Conservation (phyloP, 2,329 filamentous ascomycete genomes). For the Zasmidium angulare region DNA sequence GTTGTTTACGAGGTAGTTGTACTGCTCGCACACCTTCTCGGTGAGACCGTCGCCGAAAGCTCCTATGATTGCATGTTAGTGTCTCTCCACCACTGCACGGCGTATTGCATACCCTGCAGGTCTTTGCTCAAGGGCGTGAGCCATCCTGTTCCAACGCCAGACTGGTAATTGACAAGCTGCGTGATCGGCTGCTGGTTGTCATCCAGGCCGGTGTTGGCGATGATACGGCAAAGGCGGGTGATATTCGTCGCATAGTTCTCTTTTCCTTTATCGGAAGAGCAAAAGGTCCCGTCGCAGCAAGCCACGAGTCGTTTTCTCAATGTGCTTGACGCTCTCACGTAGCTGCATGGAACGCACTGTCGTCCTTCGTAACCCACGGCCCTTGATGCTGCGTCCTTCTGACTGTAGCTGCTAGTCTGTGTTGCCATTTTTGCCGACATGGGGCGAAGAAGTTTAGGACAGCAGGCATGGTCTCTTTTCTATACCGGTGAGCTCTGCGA, state of each 20-base stretch:
- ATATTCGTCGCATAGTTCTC: conserved; percentile 28
- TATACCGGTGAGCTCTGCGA: no score
- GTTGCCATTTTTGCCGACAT: no score
- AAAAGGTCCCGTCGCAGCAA: conserved; percentile 28
- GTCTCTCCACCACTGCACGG: not conserved
- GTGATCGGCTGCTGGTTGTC: conserved; percentile 14
- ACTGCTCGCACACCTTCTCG: conserved; percentile 23
- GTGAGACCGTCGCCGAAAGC: conserved; percentile 24
- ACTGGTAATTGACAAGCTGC: not conserved
- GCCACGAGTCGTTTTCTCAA: conserved; percentile 25
- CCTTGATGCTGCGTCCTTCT: not conserved
- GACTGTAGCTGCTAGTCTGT: no score
- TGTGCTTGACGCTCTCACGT: conserved; percentile 7
- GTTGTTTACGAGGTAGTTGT: conserved; percentile 32
- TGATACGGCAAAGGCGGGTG: conserved; percentile 27
- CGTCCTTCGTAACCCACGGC: not conserved
- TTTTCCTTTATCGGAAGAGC: conserved; percentile 20
- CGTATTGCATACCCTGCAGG: not conserved
- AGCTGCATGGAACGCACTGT: not conserved
- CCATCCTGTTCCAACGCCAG: not conserved
- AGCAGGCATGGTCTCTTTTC: no score
- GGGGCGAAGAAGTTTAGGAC: no score
- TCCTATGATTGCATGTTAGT: not conserved
- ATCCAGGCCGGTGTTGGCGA: conserved; percentile 22
- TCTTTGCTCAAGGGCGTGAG: not conserved